These are phyloP conservation scores for Myriosclerotinia scirpicola DNA, from an alignment of 2,329 filamentous ascomycete species.

Conservation along the genomic window DNA sequence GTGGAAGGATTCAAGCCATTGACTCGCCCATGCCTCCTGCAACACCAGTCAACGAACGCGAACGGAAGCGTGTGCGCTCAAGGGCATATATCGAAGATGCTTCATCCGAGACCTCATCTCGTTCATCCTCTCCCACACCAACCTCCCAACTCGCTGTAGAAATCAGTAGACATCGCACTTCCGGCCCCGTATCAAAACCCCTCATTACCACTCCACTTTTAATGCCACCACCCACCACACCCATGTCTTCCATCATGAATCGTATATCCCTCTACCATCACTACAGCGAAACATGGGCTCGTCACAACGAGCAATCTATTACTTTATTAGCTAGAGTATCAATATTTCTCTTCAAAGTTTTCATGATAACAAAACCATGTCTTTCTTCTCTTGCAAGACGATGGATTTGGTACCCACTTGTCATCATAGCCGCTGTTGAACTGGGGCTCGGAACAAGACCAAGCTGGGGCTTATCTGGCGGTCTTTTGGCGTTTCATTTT, in stretches of 20 bases:
- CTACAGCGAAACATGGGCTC: constrained; percentile 39
- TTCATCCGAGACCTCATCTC: constrained; percentile 26
- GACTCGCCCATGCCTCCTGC: constrained; percentile 39
- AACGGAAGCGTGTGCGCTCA: constrained; percentile 34
- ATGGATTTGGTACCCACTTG: constrained; percentile 64
- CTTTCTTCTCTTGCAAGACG: constrained; percentile 67
- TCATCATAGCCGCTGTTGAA: constrained; percentile 69
- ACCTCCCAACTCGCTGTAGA: constrained; percentile 31
- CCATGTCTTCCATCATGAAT: constrained; percentile 37
- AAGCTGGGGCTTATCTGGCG: constrained; percentile 43
- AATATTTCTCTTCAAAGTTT: constrained; percentile 69
- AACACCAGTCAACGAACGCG: constrained; percentile 35
- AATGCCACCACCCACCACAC: constrained; percentile 44
- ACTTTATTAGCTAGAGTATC: constrained; percentile 50
- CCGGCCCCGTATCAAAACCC: constrained; percentile 20
- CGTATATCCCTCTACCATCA: constrained; percentile 41
- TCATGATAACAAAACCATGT: constrained; percentile 65
- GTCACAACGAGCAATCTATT: constrained; percentile 39
- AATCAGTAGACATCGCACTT: constrained; percentile 17
- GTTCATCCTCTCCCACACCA: constrained; percentile 29
- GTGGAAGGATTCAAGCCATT: constrained; percentile 38
- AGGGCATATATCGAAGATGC: constrained; percentile 38
- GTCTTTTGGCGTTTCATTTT: constrained; percentile 50
- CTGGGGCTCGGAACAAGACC: constrained; percentile 47
- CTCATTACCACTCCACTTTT: constrained; percentile 43